phyloP scores from a whole-genome alignment of 768 basidiomycete species.

The Collybia sordida region DNA sequence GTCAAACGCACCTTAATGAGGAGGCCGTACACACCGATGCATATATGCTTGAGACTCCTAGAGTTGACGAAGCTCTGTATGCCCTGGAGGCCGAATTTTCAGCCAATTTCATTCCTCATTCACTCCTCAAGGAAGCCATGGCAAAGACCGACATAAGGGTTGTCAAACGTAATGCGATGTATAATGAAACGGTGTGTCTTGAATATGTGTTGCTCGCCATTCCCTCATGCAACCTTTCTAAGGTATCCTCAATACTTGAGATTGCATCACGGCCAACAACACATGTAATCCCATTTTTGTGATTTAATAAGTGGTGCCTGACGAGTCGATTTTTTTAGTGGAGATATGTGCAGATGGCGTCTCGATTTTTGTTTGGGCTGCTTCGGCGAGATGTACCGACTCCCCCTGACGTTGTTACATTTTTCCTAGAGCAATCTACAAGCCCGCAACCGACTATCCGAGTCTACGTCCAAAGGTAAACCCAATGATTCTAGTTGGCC shows the following conservation, averaged over 20 bases:
- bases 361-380: conserved; percentile 57
- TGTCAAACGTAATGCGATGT: conserved; percentile 42
- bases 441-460: conserved; percentile 75
- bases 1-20: conserved; percentile 57
- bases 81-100: conserved; percentile 54
- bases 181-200: conserved; percentile 46
- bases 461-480: conserved; percentile 60
- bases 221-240: conserved; percentile 8
- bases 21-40: conserved; percentile 65
- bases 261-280: conserved; percentile 62
- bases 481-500: neutral
- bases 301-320: conserved; percentile 5
- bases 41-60: conserved; percentile 48
- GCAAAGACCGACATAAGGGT: conserved; percentile 41
- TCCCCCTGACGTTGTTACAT: conserved; percentile 51
- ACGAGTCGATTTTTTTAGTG: conserved; percentile 48
- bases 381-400: conserved; percentile 62
- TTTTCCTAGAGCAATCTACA: conserved; percentile 64
- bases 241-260: conserved; percentile 63
- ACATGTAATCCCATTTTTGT: conserved; percentile 52
- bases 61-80: conserved; percentile 46
- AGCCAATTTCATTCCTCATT: conserved; percentile 35
- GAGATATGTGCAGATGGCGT: conserved; percentile 77
- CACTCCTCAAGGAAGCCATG: conserved; percentile 42
- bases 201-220: conserved; percentile 2